Conservation (phyloP, 1,139 yeast species). For the Taphrina sp. region DNA sequence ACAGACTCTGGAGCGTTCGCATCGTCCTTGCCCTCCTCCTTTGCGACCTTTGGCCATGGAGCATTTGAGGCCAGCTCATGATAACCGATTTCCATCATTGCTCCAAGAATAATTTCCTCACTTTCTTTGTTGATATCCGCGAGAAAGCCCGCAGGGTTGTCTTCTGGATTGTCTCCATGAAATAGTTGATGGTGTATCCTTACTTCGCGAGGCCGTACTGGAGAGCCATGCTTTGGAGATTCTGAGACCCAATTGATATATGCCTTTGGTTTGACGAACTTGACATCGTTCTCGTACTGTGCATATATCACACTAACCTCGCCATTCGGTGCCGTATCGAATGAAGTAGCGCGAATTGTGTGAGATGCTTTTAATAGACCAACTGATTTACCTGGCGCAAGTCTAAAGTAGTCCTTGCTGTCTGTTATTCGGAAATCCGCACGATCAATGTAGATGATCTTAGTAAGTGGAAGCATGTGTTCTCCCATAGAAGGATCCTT, state of each 20-base stretch:
- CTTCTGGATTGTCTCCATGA: conserved; percentile 85
- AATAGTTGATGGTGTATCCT: conserved; percentile 86
- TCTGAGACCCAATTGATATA: conserved; percentile 89
- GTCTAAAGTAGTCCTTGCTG: conserved; percentile 69
- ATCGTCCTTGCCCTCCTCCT: conserved; percentile 55
- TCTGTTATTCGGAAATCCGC: conserved; percentile 76
- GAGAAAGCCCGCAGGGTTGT: conserved; percentile 82
- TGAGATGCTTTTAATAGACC: conserved; percentile 93
- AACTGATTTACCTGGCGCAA: conserved; percentile 82
- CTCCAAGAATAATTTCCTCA: conserved; percentile 62
- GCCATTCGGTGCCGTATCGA: conserved; percentile 63
- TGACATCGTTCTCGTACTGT: conserved; percentile 65
- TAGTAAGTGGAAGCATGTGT: conserved; percentile 74
- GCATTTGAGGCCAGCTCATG: conserved; percentile 63
- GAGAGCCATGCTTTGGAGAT: conserved; percentile 53
- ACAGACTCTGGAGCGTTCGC: conserved; percentile 72
- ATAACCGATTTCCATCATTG: conserved; percentile 79
- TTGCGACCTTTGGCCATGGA: conserved; percentile 64
- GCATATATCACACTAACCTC: conserved; percentile 69
- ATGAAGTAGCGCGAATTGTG: conserved; percentile 69
- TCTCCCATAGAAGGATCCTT: conserved; percentile 72
- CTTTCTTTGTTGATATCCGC: conserved; percentile 78
- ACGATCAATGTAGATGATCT: conserved; percentile 76
- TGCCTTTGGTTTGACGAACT: conserved; percentile 78
- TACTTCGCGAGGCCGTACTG: conserved; percentile 66